Evolutionary conservation across 108 stramenopile genomes (phyloP), one percentile per base, ranked within the genome.

Genomic region (Cyclotella sp.): DNA sequence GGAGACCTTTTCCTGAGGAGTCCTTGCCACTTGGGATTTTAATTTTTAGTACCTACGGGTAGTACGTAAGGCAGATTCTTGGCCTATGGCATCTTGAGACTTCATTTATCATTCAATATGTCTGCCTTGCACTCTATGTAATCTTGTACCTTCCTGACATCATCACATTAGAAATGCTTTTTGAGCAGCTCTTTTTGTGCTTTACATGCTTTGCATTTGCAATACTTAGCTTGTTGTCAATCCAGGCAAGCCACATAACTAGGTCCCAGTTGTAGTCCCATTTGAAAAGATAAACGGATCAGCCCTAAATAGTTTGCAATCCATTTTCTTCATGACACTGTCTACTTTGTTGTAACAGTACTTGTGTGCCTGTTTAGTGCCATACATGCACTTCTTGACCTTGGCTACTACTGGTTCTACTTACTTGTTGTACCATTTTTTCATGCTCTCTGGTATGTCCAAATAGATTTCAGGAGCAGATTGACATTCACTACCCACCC

Each of bases 191-290:
- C 27, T 42, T 68, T 1, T 49, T 22, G 29, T 75, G 19, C 9
- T 46, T 39, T 0, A 84, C 72, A 9, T 45, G 26, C 8, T 75
- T 51, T 30, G 73, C 40, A 0, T 34, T 42, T 58, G 76, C 86
- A 21, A 53, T 14, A 3, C 51, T 26, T 0, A 73, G 19, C 19
- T 72, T 84, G 66, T 84, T 81, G 60, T 87, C 86, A 7, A 85
- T 69, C 80, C 80, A 87, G 24, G 55, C 44, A 4, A 75, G 8
- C 71, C 66, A 63, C 10, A 83, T 53, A 13, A 44, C 61, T 3
- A 21, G n/a, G 7, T 22, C 57, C 18, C 19, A 51, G 18, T 7
- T 4, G 3, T 5, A 27, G 27, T 58, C 4, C 7, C 39, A 34
- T 9, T 58, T 58, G 55, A 27, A 28, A 4, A 27, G 3, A 58